A percentile compares a stretch with the other conserved stretches of the same genome.
phyloP scores from a whole-genome alignment of 371 early-diverging fungal genomes.

The Apophysomyces trapeziformis region DNA sequence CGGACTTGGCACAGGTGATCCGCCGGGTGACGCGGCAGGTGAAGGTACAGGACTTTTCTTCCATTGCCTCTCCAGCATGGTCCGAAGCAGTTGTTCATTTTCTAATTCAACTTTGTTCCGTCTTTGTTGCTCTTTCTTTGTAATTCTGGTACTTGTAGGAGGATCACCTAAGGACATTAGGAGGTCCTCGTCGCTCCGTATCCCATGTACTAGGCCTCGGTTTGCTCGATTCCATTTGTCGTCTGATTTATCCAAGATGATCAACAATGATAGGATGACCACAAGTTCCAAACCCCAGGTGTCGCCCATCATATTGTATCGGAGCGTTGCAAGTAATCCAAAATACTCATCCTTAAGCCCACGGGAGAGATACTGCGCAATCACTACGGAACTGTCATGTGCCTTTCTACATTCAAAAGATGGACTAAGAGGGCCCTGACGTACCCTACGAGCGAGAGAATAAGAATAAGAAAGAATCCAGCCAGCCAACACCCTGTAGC shows the following conservation, averaged over 20 bases:
- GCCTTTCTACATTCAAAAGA: conserved; percentile 39
- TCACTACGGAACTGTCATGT: background rate
- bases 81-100: conserved; percentile 39
- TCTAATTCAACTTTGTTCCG: conserved; percentile 27
- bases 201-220: conserved; percentile 14
- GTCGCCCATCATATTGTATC: conserved; percentile 40
- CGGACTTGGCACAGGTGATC: conserved; percentile 27
- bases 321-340: conserved; percentile 44
- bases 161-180: background rate
- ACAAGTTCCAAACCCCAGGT: conserved; percentile 33
- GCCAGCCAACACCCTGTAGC: background rate
- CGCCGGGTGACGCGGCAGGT: conserved; percentile 18
- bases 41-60: conserved; percentile 16
- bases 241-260: conserved; percentile 48
- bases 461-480: background rate
- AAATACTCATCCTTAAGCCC: conserved; percentile 49
- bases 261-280: conserved; percentile 39
- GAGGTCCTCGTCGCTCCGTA: conserved; percentile 1
- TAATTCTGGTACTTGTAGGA: conserved; percentile 11
- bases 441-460: conserved; percentile 29
- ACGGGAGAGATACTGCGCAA: conserved; percentile 47
- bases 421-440: conserved; percentile 41
- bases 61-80: conserved; percentile 35
- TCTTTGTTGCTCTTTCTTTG: conserved; percentile 31
- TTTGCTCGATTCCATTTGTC: conserved; percentile 20